Evolutionary conservation across 164 flowering plant genomes (phyloP).

Genomic region (Protea cynaroides): DNA sequence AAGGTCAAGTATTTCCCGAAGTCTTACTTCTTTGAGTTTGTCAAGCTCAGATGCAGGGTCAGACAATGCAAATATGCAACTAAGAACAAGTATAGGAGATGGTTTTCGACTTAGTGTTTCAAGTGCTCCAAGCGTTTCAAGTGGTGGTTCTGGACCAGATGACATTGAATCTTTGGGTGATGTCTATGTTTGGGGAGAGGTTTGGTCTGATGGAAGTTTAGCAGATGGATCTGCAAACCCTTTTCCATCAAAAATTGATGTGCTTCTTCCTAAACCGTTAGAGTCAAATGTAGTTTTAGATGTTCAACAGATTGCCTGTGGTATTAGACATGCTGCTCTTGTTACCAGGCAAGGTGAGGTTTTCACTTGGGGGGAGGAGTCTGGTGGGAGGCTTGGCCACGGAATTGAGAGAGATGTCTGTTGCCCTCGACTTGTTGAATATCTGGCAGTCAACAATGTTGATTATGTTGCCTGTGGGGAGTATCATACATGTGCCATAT

Average conservation of each 20-base stretch:
- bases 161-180: slow-evolving; percentile 21
- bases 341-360: slow-evolving; percentile 24
- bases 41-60: slow-evolving; percentile 46
- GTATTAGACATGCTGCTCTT: slow-evolving; percentile 18
- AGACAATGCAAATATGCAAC: slow-evolving; percentile 47
- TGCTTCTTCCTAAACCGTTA: slow-evolving; percentile 17
- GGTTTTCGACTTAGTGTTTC: slow-evolving; percentile 58
- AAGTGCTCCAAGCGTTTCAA: slow-evolving; percentile 31
- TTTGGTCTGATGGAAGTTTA: slow-evolving; percentile 14
- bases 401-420: slow-evolving; percentile 13
- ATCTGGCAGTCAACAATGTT: slow-evolving; percentile 10
- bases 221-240: slow-evolving; percentile 8
- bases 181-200: slow-evolving; percentile 21
- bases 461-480: slow-evolving; percentile 20
- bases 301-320: slow-evolving; percentile 20
- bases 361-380: slow-evolving; percentile 25
- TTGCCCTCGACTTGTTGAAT: slow-evolving; percentile 18
- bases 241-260: slow-evolving; percentile 12
- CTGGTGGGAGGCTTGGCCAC: slow-evolving; percentile 23
- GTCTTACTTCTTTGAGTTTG: slow-evolving; percentile 3
- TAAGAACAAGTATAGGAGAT: slow-evolving; percentile 46
- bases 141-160: slow-evolving; percentile 22
- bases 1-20: neutral
- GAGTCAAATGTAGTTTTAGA: slow-evolving; percentile 18
- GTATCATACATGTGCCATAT: slow-evolving; percentile 22